phyloP scores from a whole-genome alignment of 2,329 filamentous ascomycete species.

The Fusarium dlaminii region DNA sequence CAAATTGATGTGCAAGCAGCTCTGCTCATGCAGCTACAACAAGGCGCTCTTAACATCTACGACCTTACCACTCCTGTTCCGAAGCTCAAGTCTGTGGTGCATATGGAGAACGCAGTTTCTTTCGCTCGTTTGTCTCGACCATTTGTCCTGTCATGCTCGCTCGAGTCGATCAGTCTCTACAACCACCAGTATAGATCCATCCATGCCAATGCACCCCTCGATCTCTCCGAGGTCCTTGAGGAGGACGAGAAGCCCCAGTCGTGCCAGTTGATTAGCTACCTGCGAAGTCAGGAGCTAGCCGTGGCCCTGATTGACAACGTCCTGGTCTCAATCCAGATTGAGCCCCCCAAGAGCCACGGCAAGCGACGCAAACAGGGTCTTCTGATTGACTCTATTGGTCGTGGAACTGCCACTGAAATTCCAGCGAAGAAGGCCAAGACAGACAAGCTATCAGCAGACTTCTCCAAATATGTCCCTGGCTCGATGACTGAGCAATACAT shows the following conservation, averaged over 20 bases:
- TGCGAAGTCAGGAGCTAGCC: slow-evolving; percentile 72
- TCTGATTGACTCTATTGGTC: slow-evolving; percentile 78
- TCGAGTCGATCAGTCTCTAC: slow-evolving; percentile 67
- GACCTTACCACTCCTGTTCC: slow-evolving; percentile 72
- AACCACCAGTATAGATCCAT: slow-evolving; percentile 74
- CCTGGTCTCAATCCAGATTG: slow-evolving; percentile 75
- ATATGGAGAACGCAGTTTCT: slow-evolving; percentile 63
- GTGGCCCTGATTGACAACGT: slow-evolving; percentile 71
- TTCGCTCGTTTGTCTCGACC: slow-evolving; percentile 75
- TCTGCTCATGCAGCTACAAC: slow-evolving; percentile 67
- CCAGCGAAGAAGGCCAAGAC: slow-evolving; percentile 47
- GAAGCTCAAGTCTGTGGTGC: slow-evolving; percentile 64
- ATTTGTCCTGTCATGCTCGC: slow-evolving; percentile 70
- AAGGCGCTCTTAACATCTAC: slow-evolving; percentile 66
- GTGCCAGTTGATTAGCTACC: slow-evolving; percentile 66
- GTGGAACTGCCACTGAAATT: slow-evolving; percentile 60
- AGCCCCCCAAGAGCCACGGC: slow-evolving; percentile 65
- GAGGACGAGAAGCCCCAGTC: slow-evolving; percentile 48
- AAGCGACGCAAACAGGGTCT: slow-evolving; percentile 69
- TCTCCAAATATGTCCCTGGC: slow-evolving; percentile 55
- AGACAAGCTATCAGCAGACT: slow-evolving; percentile 46
- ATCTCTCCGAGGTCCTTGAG: slow-evolving; percentile 53
- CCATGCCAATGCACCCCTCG: slow-evolving; percentile 60
- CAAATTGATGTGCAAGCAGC: slow-evolving; percentile 72
- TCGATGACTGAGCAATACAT: slow-evolving; percentile 62